phyloP scores from a whole-genome alignment of 768 basidiomycete genomes.

The Lentinus tigrinus region DNA sequence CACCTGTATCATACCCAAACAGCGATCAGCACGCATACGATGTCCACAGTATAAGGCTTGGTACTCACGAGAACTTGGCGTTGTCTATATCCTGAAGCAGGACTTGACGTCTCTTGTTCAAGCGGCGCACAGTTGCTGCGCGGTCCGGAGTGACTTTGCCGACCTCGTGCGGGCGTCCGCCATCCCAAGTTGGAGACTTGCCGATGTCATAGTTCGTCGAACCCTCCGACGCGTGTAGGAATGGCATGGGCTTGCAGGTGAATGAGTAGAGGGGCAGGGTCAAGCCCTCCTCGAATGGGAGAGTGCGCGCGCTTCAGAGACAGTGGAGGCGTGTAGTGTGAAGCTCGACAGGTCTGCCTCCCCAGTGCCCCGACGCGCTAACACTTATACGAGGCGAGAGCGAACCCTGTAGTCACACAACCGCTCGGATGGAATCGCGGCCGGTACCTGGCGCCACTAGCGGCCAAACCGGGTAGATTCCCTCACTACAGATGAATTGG shows the following conservation, averaged over 20 bases:
- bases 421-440: background rate
- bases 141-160: background rate
- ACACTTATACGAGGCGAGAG: constrained; percentile 8
- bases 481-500: constrained; percentile 2
- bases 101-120: constrained; percentile 39
- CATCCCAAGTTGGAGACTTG: constrained; percentile 2
- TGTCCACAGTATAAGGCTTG: background rate
- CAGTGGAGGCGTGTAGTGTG: background rate
- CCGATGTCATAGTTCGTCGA: background rate
- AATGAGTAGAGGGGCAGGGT: background rate
- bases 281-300: background rate
- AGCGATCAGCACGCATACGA: background rate
- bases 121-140: constrained; percentile 4
- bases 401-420: constrained; percentile 1
- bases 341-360: background rate
- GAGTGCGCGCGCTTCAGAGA: background rate
- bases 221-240: background rate
- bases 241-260: background rate
- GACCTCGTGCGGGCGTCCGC: constrained; percentile 1
- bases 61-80: constrained; percentile 42
- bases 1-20: constrained; percentile 28
- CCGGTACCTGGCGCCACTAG: constrained; percentile 2
- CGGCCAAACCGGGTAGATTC: constrained; percentile 2
- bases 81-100: constrained; percentile 52
- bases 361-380: background rate